A percentile compares a stretch with the other conserved stretches of the same genome.
phyloP scores from a whole-genome alignment of 208 protist genomes.

The Wallacemonas rigidus region DNA sequence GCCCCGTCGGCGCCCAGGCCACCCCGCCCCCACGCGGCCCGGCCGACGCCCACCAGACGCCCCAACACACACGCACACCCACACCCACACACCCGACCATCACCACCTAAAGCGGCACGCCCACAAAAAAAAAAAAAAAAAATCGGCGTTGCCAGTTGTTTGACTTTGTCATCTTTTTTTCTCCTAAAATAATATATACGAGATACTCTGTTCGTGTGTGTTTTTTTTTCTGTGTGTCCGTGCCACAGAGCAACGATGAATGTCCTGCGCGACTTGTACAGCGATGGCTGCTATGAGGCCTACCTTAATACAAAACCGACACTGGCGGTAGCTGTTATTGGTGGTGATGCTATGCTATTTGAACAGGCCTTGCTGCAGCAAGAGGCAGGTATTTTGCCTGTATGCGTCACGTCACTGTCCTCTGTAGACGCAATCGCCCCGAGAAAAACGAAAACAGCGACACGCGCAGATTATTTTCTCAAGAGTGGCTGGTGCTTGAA shows the following conservation, averaged over 20 bases:
- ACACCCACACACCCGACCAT: too few species aligned
- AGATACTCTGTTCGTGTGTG: neutral
- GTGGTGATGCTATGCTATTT: slow-evolving; percentile 23
- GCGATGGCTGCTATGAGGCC: slow-evolving; percentile 36
- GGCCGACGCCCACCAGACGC: too few species aligned
- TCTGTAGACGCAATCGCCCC: slow-evolving; percentile 14
- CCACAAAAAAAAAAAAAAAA: too few species aligned
- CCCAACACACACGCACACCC: too few species aligned
- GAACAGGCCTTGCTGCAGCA: slow-evolving; percentile 27
- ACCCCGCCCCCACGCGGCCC: too few species aligned
- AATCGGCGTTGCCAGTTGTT: too few species aligned
- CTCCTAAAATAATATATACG: too few species aligned
- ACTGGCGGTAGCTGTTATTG: slow-evolving; percentile 42
- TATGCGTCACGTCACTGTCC: slow-evolving; percentile 20
- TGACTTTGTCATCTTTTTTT: too few species aligned
- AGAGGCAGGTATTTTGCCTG: slow-evolving; percentile 17
- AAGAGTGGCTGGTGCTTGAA: slow-evolving; percentile 33
- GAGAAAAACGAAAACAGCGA: slow-evolving; percentile 4
- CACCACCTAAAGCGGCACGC: too few species aligned
- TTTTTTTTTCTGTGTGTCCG: slow-evolving; percentile 20
- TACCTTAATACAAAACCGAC: slow-evolving; percentile 39
- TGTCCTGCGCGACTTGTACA: slow-evolving; percentile 40
- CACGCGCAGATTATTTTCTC: slow-evolving; percentile 15
- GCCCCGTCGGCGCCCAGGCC: too few species aligned
- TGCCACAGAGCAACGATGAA: slow-evolving; percentile 33